Base-by-base conservation (phyloP, 2,329 filamentous ascomycete genomes). In the Sphaerostilbella broomeana region DNA sequence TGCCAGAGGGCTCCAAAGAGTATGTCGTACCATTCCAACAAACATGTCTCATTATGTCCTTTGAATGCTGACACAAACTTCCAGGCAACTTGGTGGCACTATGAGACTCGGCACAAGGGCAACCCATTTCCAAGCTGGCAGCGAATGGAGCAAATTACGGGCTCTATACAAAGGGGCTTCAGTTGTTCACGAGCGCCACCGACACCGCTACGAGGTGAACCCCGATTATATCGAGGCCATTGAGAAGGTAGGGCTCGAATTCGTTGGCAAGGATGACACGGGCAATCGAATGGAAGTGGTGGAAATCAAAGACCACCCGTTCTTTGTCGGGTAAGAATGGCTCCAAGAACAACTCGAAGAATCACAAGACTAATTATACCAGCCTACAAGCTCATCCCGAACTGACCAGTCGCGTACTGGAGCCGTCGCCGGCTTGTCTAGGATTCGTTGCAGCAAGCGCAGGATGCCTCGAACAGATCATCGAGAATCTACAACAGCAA, bases 171-270 rank as follows among this genome's bases (percentile, higher is more conserved):
- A 81, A 4, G 62, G 67, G 2, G 66, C 63, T 2, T 60, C 68
- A 1, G 61, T 64, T 13, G 72, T 84, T 29, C 63, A 73, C 43
- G 88, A 94, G 68, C 77, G 88, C 35, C 88, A 95, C 61, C 79
- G 88, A 44, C 88, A 95, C 63, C 77, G 87, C 25, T 95, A 94
- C 59, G 88, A 95, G 66, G 85, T 94, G 48, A 94, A 94, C 64
- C 87, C 88, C 0, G 74, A 77, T 9, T 81, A 82, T 54, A 77
- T 94, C 37, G 77, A 82, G 4, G 64, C 65, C 21, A 69, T 95
- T 4, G 73, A 86, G 48, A 64, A 74, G 31, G 77, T 72, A 5
- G 88, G 87, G 1, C 68, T 95, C 21, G 67, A 72, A 28, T 89
- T 94, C 55, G 73, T 89, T 43, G 85, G 84, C 47, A 88, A 87